Base-by-base conservation (phyloP, 129 eudicot genomes). In the Ambrosia trifida region DNA sequence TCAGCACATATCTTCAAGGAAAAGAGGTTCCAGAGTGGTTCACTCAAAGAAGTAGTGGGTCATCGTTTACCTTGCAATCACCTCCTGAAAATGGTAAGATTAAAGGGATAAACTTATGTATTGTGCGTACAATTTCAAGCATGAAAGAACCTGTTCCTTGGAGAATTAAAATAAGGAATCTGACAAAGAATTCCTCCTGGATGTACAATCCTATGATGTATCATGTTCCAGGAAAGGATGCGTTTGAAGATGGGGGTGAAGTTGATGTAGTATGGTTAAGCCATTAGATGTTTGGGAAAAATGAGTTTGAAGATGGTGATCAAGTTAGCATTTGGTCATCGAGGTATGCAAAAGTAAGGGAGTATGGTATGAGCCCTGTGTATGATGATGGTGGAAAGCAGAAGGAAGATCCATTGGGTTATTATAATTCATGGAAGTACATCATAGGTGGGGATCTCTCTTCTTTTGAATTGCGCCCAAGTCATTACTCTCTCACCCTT, bases 1-100 rank as follows among this genome's bases (percentile, higher is more conserved):
- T 80, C 45, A 69, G 73, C 66, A 52, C 73, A 43, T 61, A 36
- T 75, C 32, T 74, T 54, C 33, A 50, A 9, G 84, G 84, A 11
- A 52, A 52, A 33, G 72, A 33, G 56, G 35, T 74, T 32, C 73
- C 76, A 19, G 7, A 50, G 17, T 67, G 78, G 72, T 28, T 76
- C 8, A 40, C 51, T 11, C 43, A 63, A 24, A 70, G 4, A 70
- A 64, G 51, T 20, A 9, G 0, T 0, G 66, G 46, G 14, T 3
- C 72, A 3, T 28, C 4, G 2, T 24, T 81, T 40, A 57, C 38
- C 66, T 35, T 76, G 75, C 41, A 52, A 41, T 49, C 64, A 49
- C 17, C 38, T 18, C 6, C 13, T 52, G 14, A 44, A 30, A 44
- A 8, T 4, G 41, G 35, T n/a, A 74, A 60, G 52, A 46, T 76